Evolutionary conservation across 345 rosid genomes (phyloP).

Genomic region (Corymbia maculata): DNA sequence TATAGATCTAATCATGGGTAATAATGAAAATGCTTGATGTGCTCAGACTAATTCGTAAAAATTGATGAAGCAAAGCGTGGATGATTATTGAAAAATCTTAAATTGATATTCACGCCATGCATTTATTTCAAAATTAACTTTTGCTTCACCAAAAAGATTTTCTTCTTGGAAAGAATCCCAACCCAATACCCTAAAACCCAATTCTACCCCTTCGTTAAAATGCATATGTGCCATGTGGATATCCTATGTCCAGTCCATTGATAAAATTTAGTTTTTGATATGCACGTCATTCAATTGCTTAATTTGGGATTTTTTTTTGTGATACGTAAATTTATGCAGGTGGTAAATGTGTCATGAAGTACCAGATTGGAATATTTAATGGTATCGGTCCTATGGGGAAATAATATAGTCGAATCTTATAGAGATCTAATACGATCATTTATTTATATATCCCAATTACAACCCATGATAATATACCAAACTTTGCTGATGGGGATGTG

Average conservation of each 20-base stretch:
- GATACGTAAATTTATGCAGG: not conserved
- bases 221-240: not conserved
- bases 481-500: not conserved
- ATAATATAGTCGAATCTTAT: no score
- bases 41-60: not conserved
- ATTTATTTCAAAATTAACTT: accelerated
- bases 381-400: not conserved
- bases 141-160: not conserved
- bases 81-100: not conserved
- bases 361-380: not conserved
- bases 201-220: not conserved
- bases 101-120: not conserved
- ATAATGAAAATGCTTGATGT: not conserved
- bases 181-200: not conserved
- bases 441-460: not conserved
- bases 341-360: not conserved
- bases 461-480: not conserved
- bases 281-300: not conserved
- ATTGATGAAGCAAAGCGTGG: accelerated
- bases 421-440: no score
- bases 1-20: not conserved
- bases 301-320: not conserved
- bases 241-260: no score
- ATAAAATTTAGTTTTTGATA: no score
- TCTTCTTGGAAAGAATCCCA: not conserved